phyloP scores from a whole-genome alignment of 257 asterid genomes.

The Ligustrum vulgare region DNA sequence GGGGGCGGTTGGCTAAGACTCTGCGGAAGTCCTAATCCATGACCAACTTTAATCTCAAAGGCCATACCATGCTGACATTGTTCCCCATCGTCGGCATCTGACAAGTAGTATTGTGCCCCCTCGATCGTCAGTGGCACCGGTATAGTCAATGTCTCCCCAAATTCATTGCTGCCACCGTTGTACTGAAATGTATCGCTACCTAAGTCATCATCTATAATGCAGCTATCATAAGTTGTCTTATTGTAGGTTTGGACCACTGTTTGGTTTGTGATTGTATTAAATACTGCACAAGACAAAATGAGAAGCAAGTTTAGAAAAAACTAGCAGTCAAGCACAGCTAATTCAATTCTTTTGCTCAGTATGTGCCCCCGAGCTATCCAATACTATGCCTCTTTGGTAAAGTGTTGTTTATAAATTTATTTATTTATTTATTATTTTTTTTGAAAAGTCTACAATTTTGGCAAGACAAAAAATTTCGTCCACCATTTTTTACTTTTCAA shows the following conservation, averaged over 20 bases:
- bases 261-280: conserved; percentile 78
- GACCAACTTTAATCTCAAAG: conserved; percentile 41
- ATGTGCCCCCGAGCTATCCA: too few species aligned
- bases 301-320: not conserved
- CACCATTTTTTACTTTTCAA: too few species aligned
- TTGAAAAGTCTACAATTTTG: too few species aligned
- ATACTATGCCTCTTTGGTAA: too few species aligned
- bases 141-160: conserved; percentile 38
- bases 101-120: conserved; percentile 67
- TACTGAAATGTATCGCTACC: conserved; percentile 43
- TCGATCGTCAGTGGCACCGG: too few species aligned
- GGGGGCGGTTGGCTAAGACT: conserved; percentile 87
- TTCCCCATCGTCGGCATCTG: conserved; percentile 66
- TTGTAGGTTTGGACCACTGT: conserved; percentile 89
- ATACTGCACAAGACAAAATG: conserved; percentile 45
- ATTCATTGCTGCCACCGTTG: conserved; percentile 42
- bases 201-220: conserved; percentile 53
- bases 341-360: too few species aligned
- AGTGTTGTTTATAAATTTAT: too few species aligned
- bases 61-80: conserved; percentile 78
- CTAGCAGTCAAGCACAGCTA: not conserved
- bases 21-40: conserved; percentile 82
- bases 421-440: too few species aligned
- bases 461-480: too few species aligned
- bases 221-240: conserved; percentile 53